Percentiles rank a stretch among this genome's conserved stretches.
Conservation (phyloP, 1,139 yeast species). For the Blastobotrys apis region DNA sequence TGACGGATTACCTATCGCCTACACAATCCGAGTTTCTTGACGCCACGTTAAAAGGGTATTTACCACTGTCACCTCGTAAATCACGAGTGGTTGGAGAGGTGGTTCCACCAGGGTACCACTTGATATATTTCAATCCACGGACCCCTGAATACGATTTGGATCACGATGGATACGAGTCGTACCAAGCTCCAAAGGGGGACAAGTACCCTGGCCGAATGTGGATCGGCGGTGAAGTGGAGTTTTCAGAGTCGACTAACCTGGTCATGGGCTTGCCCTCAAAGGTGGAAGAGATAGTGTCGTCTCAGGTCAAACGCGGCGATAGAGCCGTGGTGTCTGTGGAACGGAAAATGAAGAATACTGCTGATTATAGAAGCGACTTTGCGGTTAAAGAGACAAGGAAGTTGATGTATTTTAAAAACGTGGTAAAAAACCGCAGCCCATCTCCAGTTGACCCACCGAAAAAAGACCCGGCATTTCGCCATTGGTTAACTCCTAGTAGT, state of each 20-base stretch:
- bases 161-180: constrained; percentile 75
- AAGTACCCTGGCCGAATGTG: constrained; percentile 66
- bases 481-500: constrained; percentile 30
- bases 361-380: constrained; percentile 21
- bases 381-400: constrained; percentile 32
- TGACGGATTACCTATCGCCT: constrained; percentile 24
- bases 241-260: constrained; percentile 34
- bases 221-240: constrained; percentile 65
- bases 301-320: constrained; percentile 2
- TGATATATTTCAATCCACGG: constrained; percentile 58
- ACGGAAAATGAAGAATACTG: constrained; percentile 25
- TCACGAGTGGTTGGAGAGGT: constrained; percentile 19
- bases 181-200: constrained; percentile 59
- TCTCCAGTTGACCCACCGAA: neutral
- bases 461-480: constrained; percentile 17
- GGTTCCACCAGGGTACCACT: constrained; percentile 56
- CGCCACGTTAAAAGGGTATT: constrained; percentile 25
- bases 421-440: neutral
- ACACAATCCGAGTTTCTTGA: constrained; percentile 24
- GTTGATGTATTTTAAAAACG: constrained; percentile 29
- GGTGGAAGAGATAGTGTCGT: constrained; percentile 25
- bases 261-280: constrained; percentile 34
- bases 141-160: constrained; percentile 50
- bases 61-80: constrained; percentile 19
- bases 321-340: constrained; percentile 29